Evolutionary conservation across 148 eudicot genomes (phyloP), one percentile per base, ranked within the genome.

Genomic region (Persicaria tinctoria): DNA sequence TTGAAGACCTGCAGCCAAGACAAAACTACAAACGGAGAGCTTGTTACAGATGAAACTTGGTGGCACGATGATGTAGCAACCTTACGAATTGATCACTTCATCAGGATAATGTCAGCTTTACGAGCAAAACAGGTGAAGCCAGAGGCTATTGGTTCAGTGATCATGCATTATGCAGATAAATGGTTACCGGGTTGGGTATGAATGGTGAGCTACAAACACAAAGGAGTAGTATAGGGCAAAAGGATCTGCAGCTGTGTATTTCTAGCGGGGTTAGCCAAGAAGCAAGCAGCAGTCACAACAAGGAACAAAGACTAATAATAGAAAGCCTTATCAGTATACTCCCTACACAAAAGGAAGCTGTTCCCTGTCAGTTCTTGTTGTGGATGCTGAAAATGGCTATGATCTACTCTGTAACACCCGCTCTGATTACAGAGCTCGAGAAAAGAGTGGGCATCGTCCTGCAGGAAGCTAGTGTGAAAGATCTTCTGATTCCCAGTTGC

Each of bases 251-350:
- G 6, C 51, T 87, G 79, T 84, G 82, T 70, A 85, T 87, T 47
- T 62, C 63, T 45, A 88, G 86, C 57, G 85, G 86, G 17, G 76
- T 73, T 74, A 78, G 60, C 54, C 75, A 45, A 70, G 73, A 70
- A 16, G 73, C n/a, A 48, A 70, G 73, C 73, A 72, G 64, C 17
- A 76, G 75, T 45, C 73, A 81, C 46, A 20, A 20, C 23, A 86
- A 84, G 51, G 93, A 87, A 75, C 87, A 86, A 46, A 82, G 85
- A 73, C 66, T 79, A 81, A 86, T 93, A 17, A 78, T 89, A 62
- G 93, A 93, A 80, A 83, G 81, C 89, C 78, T 90, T 32, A 79
- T 89, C 54, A 90, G 96, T 81, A 75, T 89, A 77, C 68, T 93
- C 62, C 96, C 93, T 23, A 80, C 89, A 69, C 79, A 89, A 55